Conservation (phyloP, 108 stramenopile species). For the Nannochloropsis gaditana region DNA sequence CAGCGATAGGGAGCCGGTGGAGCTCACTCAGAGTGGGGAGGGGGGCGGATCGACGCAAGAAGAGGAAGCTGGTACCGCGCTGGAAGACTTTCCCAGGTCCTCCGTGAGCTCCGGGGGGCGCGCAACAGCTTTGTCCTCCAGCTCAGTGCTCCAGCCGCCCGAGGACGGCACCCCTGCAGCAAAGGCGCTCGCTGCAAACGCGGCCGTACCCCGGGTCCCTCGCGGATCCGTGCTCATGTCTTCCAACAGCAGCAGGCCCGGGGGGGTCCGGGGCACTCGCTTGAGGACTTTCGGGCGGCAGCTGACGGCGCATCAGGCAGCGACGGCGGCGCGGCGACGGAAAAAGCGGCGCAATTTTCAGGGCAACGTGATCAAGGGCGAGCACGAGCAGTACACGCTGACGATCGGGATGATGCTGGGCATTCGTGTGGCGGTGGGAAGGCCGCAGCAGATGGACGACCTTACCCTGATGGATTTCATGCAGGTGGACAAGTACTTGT, state of each 20-base stretch:
- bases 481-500: slow-evolving; percentile 78
- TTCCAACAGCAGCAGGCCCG: not conserved
- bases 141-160: not conserved
- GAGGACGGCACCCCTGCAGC: not conserved
- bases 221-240: not conserved
- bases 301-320: slow-evolving; percentile 8
- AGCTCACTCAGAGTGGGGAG: not conserved
- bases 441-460: slow-evolving; percentile 25
- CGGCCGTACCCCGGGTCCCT: not conserved
- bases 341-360: slow-evolving; percentile 38
- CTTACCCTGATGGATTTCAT: slow-evolving; percentile 68
- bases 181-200: not conserved
- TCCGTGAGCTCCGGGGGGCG: not conserved
- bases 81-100: not conserved
- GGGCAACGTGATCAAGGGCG: slow-evolving; percentile 78
- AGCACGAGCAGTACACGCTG: slow-evolving; percentile 85
- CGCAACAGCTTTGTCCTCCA: not conserved
- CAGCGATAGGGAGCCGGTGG: too few relatives aligned
- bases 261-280: not conserved
- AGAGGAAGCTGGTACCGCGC: not conserved
- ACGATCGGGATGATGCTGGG: slow-evolving; percentile 97
- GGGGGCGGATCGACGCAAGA: not conserved
- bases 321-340: not conserved
- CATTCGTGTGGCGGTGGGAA: slow-evolving; percentile 70
- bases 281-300: not conserved